These are phyloP conservation scores for Russula olivacea DNA, from an alignment of 768 basidiomycete species.

Conservation along the genomic window DNA sequence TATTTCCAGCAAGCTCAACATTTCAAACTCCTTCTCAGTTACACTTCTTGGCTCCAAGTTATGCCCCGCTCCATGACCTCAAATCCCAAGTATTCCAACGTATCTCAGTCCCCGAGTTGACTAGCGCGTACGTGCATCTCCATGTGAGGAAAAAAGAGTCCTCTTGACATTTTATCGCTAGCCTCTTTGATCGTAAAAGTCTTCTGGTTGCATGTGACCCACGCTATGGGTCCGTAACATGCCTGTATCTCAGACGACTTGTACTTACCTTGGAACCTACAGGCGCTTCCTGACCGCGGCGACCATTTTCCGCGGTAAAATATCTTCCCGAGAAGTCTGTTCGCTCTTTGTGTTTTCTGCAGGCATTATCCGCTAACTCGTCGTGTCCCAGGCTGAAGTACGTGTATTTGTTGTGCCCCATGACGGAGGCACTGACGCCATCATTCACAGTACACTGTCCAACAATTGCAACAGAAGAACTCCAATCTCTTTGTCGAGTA, in stretches of 20 bases:
- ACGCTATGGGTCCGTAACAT: constrained; percentile 52
- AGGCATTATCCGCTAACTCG: constrained; percentile 29
- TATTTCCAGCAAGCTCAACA: not conserved
- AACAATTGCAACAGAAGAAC: constrained; percentile 69
- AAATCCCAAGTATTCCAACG: constrained; percentile 56
- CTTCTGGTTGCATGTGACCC: constrained; percentile 82
- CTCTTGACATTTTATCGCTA: constrained; percentile 28
- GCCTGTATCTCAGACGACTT: constrained; percentile 5
- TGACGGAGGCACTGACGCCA: constrained; percentile 13
- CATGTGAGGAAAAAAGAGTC: not conserved
- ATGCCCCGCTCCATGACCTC: constrained; percentile 79
- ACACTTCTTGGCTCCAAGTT: constrained; percentile 95
- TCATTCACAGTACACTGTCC: constrained; percentile 52
- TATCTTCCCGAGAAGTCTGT: constrained; percentile 76
- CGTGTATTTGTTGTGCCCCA: constrained; percentile 20
- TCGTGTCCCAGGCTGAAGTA: constrained; percentile 29
- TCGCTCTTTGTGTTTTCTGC: constrained; percentile 21
- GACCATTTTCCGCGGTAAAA: constrained; percentile 78
- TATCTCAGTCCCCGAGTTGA: constrained; percentile 61
- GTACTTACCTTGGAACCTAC: not conserved
- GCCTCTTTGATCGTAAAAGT: constrained; percentile 76
- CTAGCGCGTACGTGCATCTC: constrained; percentile 51
- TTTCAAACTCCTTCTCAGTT: constrained; percentile 44
- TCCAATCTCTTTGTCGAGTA: constrained; percentile 77
- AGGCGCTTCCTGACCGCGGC: constrained; percentile 86